Conservation (phyloP, 1,284 basidiomycete species). For the Mycena citricolor region DNA sequence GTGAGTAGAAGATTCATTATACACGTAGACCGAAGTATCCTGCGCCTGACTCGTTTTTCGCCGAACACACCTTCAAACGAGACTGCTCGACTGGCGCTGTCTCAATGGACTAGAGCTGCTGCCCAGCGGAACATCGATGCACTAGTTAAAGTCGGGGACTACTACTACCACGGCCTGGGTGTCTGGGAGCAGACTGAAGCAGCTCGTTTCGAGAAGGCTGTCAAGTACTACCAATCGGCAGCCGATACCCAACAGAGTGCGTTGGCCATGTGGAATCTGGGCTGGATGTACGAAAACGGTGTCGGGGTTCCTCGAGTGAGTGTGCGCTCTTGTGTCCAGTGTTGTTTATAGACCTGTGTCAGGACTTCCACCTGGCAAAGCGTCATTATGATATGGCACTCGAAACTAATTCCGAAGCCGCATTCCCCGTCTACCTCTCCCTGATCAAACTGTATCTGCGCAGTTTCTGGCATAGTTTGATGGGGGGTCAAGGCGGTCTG, state of each 20-base stretch:
- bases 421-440: conserved; percentile 83
- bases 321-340: conserved; percentile 7
- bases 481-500: conserved; percentile 65
- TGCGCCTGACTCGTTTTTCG: conserved; percentile 68
- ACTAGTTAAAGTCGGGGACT: conserved; percentile 94
- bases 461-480: conserved; percentile 81
- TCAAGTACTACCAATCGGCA: conserved; percentile 90
- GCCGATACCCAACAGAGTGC: conserved; percentile 90
- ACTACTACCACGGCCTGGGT: conserved; percentile 89
- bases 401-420: conserved; percentile 86
- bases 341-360: conserved; percentile 1
- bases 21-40: conserved; percentile 71
- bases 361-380: conserved; percentile 98
- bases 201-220: conserved; percentile 81
- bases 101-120: conserved; percentile 93
- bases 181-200: conserved; percentile 61
- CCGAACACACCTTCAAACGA: conserved; percentile 71
- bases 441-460: conserved; percentile 81
- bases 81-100: conserved; percentile 80
- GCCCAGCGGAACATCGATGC: conserved; percentile 94
- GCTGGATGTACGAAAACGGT: conserved; percentile 99
- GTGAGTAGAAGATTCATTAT: no score
- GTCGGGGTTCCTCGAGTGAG: conserved; percentile 82
- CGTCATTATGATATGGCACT: conserved; percentile 91
- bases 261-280: conserved; percentile 97